phyloP scores from a whole-genome alignment of 352 stramenopile genomes.

The Lagenidium sp. region DNA sequence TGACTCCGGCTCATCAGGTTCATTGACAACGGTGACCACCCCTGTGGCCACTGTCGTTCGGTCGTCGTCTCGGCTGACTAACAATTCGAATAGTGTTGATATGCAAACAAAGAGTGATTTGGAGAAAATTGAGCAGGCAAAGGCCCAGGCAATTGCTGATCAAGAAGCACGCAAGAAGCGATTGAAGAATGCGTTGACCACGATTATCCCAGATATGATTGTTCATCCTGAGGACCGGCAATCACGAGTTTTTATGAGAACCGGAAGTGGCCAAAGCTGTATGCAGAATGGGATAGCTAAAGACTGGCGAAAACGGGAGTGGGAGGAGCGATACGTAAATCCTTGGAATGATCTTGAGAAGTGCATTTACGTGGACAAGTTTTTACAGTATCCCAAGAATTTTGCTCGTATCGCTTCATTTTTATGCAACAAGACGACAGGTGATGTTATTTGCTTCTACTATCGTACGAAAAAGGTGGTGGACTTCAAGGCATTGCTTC shows the following conservation, averaged over 20 bases:
- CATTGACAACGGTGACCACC: conserved; percentile 10
- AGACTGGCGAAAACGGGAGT: conserved; percentile 59
- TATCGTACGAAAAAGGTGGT: conserved; percentile 98
- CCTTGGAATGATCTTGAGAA: conserved; percentile 99
- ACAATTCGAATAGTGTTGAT: conserved; percentile 70
- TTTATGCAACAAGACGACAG: conserved; percentile 93
- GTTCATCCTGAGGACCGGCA: conserved; percentile 45
- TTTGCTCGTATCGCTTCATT: conserved; percentile 95
- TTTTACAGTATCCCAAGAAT: conserved; percentile 98
- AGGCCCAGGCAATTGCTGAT: conserved; percentile 59
- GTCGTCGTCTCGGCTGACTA: conserved; percentile 75
- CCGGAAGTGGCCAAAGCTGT: conserved; percentile 47
- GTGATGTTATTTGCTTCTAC: conserved; percentile 97
- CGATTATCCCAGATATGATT: conserved; percentile 81
- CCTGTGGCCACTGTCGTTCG: conserved; percentile 29
- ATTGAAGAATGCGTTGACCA: conserved; percentile 75
- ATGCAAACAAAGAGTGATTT: conserved; percentile 62
- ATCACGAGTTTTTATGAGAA: conserved; percentile 37
- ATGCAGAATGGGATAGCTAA: conserved; percentile 51
- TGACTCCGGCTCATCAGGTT: not conserved
- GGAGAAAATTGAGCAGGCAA: conserved; percentile 77
- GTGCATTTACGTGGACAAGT: conserved; percentile 98
- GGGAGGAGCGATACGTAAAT: conserved; percentile 81
- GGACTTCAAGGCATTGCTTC: conserved; percentile 94
- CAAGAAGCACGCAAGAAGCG: conserved; percentile 79